A percentile compares a stretch with the other conserved stretches of the same genome.
phyloP scores from a whole-genome alignment of 225 moss, liverwort and hornwort species.

The Thuidium tamariscinum region DNA sequence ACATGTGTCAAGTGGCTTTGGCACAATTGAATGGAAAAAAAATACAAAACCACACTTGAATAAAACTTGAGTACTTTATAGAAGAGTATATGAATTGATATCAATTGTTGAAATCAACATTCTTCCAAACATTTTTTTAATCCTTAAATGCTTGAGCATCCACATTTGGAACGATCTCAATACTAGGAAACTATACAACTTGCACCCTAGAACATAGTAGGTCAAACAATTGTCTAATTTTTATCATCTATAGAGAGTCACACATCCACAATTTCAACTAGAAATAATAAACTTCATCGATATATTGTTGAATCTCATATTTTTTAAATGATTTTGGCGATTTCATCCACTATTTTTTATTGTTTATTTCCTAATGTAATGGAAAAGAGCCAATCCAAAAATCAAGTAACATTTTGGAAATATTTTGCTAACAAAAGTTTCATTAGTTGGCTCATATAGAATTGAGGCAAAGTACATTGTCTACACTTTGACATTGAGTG shows the following conservation, averaged over 20 bases:
- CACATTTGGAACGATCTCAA: too few species aligned
- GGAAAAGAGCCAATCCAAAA: neutral
- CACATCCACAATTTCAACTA: neutral
- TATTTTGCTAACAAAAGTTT: neutral
- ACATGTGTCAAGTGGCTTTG: neutral
- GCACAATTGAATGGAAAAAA: neutral
- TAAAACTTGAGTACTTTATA: too few species aligned
- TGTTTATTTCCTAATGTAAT: neutral
- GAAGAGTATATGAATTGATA: too few species aligned
- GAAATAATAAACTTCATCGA: neutral
- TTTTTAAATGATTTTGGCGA: too few species aligned
- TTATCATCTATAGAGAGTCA: neutral
- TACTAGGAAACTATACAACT: too few species aligned
- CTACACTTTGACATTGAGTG: neutral
- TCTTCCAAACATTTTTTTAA: too few species aligned
- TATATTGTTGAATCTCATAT: too few species aligned
- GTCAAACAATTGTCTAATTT: neutral
- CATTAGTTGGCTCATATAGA: accelerated
- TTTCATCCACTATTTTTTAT: neutral
- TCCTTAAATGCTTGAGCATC: too few species aligned
- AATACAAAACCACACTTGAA: neutral
- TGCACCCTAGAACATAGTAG: neutral
- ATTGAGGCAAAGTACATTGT: neutral
- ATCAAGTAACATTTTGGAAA: neutral
- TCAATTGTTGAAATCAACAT: neutral